Evolutionary conservation across 164 flowering plant species (phyloP).

Genomic region (Magnolia changhungtana): DNA sequence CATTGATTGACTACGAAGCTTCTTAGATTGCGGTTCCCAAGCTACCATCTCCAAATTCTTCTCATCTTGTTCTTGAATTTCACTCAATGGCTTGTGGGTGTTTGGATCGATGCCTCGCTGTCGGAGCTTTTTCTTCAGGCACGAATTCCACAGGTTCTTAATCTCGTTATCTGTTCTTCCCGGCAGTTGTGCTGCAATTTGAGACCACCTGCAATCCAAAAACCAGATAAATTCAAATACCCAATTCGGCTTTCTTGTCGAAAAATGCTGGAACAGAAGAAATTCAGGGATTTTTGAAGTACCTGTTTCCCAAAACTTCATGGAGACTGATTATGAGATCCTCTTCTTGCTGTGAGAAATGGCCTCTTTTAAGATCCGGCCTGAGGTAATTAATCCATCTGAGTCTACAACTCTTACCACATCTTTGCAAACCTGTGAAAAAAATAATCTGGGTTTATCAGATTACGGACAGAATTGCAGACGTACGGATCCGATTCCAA

Average conservation of each 20-base stretch:
- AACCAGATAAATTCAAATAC: neutral
- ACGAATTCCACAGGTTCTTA: conserved; percentile 87
- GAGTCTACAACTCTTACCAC: conserved; percentile 89
- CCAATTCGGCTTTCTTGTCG: neutral
- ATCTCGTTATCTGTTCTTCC: conserved; percentile 96
- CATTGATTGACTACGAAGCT: conserved; percentile 4
- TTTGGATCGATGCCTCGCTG: conserved; percentile 82
- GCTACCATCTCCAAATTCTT: conserved; percentile 14
- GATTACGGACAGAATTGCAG: neutral
- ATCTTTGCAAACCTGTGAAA: conserved; percentile 62
- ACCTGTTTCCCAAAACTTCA: conserved; percentile 82
- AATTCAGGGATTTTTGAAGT: neutral
- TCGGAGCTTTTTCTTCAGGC: conserved; percentile 74
- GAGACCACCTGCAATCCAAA: conserved; percentile 76
- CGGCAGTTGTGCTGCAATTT: conserved; percentile 79
- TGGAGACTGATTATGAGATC: conserved; percentile 78
- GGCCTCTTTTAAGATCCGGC: conserved; percentile 87
- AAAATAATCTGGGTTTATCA: neutral
- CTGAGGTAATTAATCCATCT: conserved; percentile 91
- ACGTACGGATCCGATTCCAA: neutral
- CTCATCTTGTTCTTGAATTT: conserved; percentile 26
- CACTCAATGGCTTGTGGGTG: conserved; percentile 62
- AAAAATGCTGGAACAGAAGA: neutral
- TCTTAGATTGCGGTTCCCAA: conserved; percentile 14
- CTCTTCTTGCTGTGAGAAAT: conserved; percentile 81